phyloP scores from a whole-genome alignment of 202 grass and related monocot species.

The Brachypodium distachyon region DNA sequence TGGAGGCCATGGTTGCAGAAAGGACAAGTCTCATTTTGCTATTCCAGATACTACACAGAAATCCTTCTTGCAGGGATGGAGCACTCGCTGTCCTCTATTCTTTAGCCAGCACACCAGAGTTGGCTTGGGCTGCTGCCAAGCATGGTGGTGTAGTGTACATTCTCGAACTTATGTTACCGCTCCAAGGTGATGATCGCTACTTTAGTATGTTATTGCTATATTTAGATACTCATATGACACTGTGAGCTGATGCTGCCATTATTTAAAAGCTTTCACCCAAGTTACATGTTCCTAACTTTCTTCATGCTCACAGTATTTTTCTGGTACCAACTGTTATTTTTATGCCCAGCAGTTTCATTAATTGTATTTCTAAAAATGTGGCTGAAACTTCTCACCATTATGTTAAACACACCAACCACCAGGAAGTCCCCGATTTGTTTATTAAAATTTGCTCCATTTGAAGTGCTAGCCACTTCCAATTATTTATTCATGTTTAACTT shows the following conservation, averaged over 20 bases:
- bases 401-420: neutral
- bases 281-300: slow-evolving; percentile 1
- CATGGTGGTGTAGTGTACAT: slow-evolving; percentile 97
- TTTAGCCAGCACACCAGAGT: slow-evolving; percentile 83
- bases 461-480: neutral
- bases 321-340: neutral
- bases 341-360: neutral
- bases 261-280: neutral
- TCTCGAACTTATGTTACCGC: slow-evolving; percentile 96
- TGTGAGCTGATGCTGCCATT: neutral
- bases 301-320: neutral
- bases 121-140: slow-evolving; percentile 96
- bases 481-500: slow-evolving; percentile 18
- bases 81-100: slow-evolving; percentile 94
- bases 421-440: neutral
- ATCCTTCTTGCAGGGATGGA: slow-evolving; percentile 77
- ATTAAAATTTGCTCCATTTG: neutral
- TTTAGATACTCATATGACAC: slow-evolving; percentile 3
- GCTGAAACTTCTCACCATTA: slow-evolving; percentile 1
- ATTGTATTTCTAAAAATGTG: neutral
- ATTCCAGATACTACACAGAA: slow-evolving; percentile 88
- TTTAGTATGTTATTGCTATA: neutral
- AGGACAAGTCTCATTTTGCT: slow-evolving; percentile 84
- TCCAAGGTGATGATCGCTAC: slow-evolving; percentile 49
- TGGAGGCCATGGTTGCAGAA: slow-evolving; percentile 99